Evolutionary conservation across 164 flowering plant genomes (phyloP).

Genomic region (Vitis vinifera): DNA sequence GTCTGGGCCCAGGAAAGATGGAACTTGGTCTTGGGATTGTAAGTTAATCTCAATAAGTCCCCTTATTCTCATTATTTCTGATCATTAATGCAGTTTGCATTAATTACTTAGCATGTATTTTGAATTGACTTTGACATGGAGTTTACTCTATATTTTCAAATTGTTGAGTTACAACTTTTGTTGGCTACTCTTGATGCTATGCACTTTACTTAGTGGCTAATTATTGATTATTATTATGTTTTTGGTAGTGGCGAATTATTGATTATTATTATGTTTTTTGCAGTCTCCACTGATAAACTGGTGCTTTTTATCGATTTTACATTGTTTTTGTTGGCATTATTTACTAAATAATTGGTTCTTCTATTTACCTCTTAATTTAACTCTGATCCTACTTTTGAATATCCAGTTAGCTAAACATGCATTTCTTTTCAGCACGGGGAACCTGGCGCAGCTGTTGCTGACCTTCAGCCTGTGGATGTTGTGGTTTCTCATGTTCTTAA

Average conservation of each 20-base stretch:
- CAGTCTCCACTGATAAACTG: background rate
- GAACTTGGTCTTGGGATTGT: slow-evolving; percentile 99
- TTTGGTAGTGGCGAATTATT: no score
- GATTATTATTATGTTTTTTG: no score
- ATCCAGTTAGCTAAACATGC: background rate
- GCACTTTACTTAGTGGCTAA: background rate
- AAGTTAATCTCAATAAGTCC: slow-evolving; percentile 24
- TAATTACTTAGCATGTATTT: background rate
- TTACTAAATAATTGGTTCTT: no score
- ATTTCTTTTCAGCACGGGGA: slow-evolving; percentile 84
- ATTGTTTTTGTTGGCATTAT: no score
- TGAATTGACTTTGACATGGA: background rate
- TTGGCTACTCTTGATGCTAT: background rate
- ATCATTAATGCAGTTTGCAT: background rate
- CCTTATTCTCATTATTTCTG: background rate
- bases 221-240: no score
- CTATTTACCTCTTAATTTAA: no score
- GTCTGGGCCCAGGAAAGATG: slow-evolving; percentile 90
- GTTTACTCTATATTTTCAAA: background rate
- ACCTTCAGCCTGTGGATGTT: slow-evolving; percentile 78
- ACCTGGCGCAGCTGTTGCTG: slow-evolving; percentile 92
- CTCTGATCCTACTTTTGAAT: background rate
- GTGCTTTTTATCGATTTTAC: background rate
- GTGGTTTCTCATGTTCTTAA: slow-evolving; percentile 82
- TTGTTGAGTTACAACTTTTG: background rate